Percentiles rank a stretch among this genome's conserved stretches.
phyloP scores from a whole-genome alignment of 1,139 yeast species.

The Magnusiomyces starmeri region DNA sequence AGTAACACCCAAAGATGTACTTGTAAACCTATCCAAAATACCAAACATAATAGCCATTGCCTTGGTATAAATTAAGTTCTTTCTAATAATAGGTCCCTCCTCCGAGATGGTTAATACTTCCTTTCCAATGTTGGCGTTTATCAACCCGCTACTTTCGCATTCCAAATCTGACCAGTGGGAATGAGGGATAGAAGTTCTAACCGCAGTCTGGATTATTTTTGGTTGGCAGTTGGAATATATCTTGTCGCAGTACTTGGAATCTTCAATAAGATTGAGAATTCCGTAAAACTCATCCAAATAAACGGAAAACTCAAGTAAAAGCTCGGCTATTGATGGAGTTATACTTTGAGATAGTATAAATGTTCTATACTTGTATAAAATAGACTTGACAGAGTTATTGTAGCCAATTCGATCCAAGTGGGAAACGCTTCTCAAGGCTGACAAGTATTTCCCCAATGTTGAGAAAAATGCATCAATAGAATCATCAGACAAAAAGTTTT shows the following conservation, averaged over 20 bases:
- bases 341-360: constrained; percentile 19
- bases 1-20: constrained; percentile 22
- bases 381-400: constrained; percentile 20
- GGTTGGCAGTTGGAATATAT: constrained; percentile 28
- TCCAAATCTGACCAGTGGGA: background rate
- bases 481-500: constrained; percentile 22
- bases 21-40: constrained; percentile 25
- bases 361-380: constrained; percentile 19
- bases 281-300: constrained; percentile 27
- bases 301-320: constrained; percentile 26
- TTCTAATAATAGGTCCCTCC: constrained; percentile 16
- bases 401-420: constrained; percentile 23
- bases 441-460: constrained; percentile 21
- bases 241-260: constrained; percentile 20
- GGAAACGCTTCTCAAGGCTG: constrained; percentile 21
- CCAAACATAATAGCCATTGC: constrained; percentile 33
- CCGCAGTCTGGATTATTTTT: constrained; percentile 24
- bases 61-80: constrained; percentile 11
- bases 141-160: background rate
- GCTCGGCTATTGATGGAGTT: constrained; percentile 18
- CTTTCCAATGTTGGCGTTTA: background rate
- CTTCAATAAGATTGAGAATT: constrained; percentile 24
- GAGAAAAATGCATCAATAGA: constrained; percentile 25
- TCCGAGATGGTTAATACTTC: background rate
- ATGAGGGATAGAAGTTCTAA: constrained; percentile 16